phyloP scores from a whole-genome alignment of 2,329 filamentous ascomycete genomes.

The Monilinia polystroma region DNA sequence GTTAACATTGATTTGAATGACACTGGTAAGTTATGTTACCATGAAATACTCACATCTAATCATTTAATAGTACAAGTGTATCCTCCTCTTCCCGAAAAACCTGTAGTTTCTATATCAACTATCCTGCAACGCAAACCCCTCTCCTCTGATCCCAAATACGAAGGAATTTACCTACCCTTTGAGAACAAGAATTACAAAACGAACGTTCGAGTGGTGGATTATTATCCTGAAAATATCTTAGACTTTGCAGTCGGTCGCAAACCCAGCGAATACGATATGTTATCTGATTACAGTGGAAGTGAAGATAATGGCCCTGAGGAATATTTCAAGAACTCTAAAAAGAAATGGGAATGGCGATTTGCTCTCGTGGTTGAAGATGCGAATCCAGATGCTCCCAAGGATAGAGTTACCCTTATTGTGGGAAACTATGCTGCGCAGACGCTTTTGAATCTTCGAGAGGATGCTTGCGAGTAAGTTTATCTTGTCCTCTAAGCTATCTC shows the following conservation, averaged over 20 bases:
- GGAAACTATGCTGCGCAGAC: constrained; percentile 56
- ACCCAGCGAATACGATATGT: constrained; percentile 48
- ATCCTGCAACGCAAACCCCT: constrained; percentile 15
- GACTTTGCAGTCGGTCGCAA: constrained; percentile 63
- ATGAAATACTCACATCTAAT: neutral
- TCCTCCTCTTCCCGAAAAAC: neutral
- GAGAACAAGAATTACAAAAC: constrained; percentile 69
- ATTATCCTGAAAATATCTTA: constrained; percentile 65
- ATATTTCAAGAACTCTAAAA: constrained; percentile 26
- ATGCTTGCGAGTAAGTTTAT: constrained; percentile 53
- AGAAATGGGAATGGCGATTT: constrained; percentile 80
- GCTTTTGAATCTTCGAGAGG: constrained; percentile 50
- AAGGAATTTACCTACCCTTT: constrained; percentile 60
- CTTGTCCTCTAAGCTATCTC: neutral
- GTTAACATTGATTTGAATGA: constrained; percentile 35
- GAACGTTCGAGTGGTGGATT: constrained; percentile 78
- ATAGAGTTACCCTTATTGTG: constrained; percentile 66
- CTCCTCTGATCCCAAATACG: constrained; percentile 19
- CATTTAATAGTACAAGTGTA: constrained; percentile 11
- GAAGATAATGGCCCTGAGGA: constrained; percentile 37
- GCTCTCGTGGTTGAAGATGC: constrained; percentile 75
- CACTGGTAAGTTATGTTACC: constrained; percentile 40
- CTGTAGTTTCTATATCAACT: constrained; percentile 4
- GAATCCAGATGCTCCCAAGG: constrained; percentile 42
- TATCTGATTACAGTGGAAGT: constrained; percentile 46